These are phyloP conservation scores for Jackrogersella minutella DNA, from an alignment of 495 filamentous ascomycete species.

Conservation along the genomic window DNA sequence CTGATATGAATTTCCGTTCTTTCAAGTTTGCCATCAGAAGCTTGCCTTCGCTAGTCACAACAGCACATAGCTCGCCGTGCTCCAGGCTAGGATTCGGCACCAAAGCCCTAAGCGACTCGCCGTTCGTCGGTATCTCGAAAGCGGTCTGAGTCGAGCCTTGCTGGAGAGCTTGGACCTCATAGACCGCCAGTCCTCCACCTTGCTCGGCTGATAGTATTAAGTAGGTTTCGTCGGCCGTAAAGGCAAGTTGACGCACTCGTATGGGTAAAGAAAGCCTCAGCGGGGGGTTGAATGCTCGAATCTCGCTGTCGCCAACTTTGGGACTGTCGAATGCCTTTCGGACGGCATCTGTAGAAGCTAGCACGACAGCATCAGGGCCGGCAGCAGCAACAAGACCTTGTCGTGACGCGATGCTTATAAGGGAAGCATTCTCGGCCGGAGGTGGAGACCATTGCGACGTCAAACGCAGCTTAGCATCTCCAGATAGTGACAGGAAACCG, in stretches of 20 bases:
- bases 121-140: constrained; percentile 80
- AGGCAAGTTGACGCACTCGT: constrained; percentile 86
- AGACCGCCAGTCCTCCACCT: constrained; percentile 84
- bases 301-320: constrained; percentile 66
- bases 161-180: constrained; percentile 71
- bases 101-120: constrained; percentile 74
- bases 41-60: constrained; percentile 81
- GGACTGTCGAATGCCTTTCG: constrained; percentile 74
- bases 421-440: constrained; percentile 82
- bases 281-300: constrained; percentile 77
- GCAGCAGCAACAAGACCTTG: constrained; percentile 88
- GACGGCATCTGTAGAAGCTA: constrained; percentile 80
- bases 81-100: constrained; percentile 81
- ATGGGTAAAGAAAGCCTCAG: constrained; percentile 74
- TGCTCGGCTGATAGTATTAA: constrained; percentile 84
- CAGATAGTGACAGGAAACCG: constrained; percentile 79
- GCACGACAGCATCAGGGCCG: constrained; percentile 76
- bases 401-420: constrained; percentile 81
- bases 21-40: constrained; percentile 84
- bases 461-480: constrained; percentile 83
- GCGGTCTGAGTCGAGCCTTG: constrained; percentile 68
- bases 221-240: constrained; percentile 83
- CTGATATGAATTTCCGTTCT: constrained; percentile 64
- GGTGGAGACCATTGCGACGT: constrained; percentile 80
- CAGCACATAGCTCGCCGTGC: constrained; percentile 70